Conservation (phyloP, 2,329 filamentous ascomycete species). For the Penicillium hordei region DNA sequence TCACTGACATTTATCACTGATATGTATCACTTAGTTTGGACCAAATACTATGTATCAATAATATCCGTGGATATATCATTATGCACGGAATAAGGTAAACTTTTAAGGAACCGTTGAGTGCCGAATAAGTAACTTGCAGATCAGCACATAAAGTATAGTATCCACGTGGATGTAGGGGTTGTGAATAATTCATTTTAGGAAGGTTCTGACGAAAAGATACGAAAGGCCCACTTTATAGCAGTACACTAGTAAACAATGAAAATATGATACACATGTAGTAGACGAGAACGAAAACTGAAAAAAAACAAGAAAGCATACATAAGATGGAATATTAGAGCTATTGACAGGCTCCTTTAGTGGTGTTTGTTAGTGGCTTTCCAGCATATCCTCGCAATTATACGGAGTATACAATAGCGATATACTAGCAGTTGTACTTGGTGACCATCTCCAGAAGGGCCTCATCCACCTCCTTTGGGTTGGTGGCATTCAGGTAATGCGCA, state of each 20-base stretch:
- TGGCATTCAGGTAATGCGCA: conserved; percentile 52
- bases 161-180: neutral
- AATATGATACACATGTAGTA: no score
- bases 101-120: neutral
- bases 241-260: neutral
- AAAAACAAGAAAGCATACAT: neutral
- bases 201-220: neutral
- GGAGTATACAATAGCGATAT: neutral
- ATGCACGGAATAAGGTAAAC: no score
- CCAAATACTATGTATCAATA: no score
- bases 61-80: no score
- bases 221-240: neutral
- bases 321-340: neutral
- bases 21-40: neutral
- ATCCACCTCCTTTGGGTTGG: conserved; percentile 48
- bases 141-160: no score
- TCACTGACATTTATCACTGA: no score
- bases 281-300: no score
- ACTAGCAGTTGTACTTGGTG: conserved; percentile 19
- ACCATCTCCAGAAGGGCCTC: conserved; percentile 28
- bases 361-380: neutral
- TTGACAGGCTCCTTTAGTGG: neutral
- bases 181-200: neutral
- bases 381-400: neutral
- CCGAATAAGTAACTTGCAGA: neutral